These are phyloP conservation scores for Persicaria maculosa DNA, from an alignment of 148 eudicot genomes.

Conservation along the genomic window DNA sequence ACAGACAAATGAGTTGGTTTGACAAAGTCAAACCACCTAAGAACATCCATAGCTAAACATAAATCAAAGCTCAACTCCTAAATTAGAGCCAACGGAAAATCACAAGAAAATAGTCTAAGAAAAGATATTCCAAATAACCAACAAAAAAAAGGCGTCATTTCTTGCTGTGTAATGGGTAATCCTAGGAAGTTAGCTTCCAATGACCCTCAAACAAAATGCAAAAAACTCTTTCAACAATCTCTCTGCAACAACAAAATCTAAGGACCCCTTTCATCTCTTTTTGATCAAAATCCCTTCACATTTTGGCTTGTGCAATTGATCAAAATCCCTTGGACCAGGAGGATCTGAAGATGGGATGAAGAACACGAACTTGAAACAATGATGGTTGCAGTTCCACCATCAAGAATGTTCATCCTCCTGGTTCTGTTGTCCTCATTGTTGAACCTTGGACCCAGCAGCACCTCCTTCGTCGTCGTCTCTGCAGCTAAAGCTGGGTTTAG, in stretches of 20 bases:
- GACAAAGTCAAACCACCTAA: neutral
- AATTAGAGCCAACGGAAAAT: neutral
- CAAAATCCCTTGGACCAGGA: neutral
- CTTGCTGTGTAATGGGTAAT: too few relatives aligned
- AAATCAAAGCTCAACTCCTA: neutral
- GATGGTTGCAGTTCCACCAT: too few relatives aligned
- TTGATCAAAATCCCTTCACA: neutral
- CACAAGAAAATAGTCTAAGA: neutral
- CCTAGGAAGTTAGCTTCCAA: too few relatives aligned
- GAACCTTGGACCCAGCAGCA: too few relatives aligned
- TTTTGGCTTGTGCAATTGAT: neutral
- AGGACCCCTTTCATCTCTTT: neutral
- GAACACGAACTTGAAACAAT: neutral
- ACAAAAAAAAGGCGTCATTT: too few relatives aligned
- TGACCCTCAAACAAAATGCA: too few relatives aligned
- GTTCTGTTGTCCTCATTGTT: neutral
- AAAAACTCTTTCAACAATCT: neutral
- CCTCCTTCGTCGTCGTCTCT: neutral
- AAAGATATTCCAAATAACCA: neutral
- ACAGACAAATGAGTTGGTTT: neutral
- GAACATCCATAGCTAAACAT: neutral
- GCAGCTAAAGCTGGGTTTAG: conserved; percentile 25
- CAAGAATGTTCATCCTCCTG: neutral
- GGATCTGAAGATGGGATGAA: conserved; percentile 14
- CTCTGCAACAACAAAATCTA: neutral